Conservation (phyloP, 179 eudicot species). For the Amaranthus tricolor region DNA sequence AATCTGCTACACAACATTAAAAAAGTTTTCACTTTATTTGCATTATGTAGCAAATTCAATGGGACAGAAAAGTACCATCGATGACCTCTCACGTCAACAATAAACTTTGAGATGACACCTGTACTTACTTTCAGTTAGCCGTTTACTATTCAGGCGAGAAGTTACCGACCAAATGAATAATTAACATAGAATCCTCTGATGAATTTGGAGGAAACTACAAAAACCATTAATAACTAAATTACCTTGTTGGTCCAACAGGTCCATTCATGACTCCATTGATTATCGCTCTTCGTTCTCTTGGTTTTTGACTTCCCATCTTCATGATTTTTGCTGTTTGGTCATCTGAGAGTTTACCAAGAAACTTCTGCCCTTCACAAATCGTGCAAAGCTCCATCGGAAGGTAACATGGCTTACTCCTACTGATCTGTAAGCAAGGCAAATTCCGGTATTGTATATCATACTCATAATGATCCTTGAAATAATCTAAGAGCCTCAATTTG, state of each 20-base stretch:
- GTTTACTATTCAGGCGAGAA: no score
- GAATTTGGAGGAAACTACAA: neutral
- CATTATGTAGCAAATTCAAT: no score
- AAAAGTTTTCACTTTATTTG: no score
- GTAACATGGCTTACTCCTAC: constrained; percentile 84
- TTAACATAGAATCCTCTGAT: no score
- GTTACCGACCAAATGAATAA: no score
- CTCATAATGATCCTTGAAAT: constrained; percentile 83
- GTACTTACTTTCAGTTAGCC: no score
- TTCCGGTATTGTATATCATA: constrained; percentile 72
- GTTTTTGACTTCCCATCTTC: constrained; percentile 84
- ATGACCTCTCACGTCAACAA: no score
- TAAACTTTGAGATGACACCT: no score
- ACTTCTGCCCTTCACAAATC: constrained; percentile 95
- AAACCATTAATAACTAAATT: constrained; percentile 1
- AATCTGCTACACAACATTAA: no score
- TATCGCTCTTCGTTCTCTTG: constrained; percentile 70
- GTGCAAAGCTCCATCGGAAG: constrained; percentile 96
- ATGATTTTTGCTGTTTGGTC: constrained; percentile 80
- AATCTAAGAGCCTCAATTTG: constrained; percentile 53
- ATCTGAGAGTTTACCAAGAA: constrained; percentile 86
- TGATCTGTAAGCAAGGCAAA: constrained; percentile 89
- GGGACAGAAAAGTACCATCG: no score
- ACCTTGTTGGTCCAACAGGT: constrained; percentile 89
- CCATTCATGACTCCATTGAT: constrained; percentile 75